Base-by-base conservation (phyloP, 257 asterid species). In the Fraxinus quadrangulata region DNA sequence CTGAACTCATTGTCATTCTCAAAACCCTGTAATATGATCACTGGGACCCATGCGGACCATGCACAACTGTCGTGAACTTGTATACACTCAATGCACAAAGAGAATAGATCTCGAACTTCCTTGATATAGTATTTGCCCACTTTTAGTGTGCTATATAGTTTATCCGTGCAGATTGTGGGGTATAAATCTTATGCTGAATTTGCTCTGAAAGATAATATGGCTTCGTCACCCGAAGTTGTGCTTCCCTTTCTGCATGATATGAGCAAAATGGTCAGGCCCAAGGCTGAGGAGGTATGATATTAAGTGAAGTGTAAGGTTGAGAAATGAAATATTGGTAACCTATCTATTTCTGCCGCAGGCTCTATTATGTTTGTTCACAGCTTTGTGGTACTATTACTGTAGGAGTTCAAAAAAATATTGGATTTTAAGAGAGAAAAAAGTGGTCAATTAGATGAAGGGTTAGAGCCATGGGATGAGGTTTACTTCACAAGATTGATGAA, bases 401-500 rank as follows among this genome's bases (percentile, higher is more conserved):
- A 95, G 99, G 99, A 95, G 86, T 88, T 87, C 73, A 86, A 85
- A 86, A 86, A 84, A 68, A 89, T 95, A 69, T 77, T 76, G 88
- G 82, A 87, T 66, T 92, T 91, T 85, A 95, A 91, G 90, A 85
- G 85, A 83, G 87, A 78, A 63, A 88, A 72, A 73, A 65, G 31
- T 72, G 89, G 88, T 42, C 86, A 77, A 72, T 79, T 77, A 36
- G 78, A 76, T 78, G 91, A 82, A 75, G 93, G 88, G 80, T 85
- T 95, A 87, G 93, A 93, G 81, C 98, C 99, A 10, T 95, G 99
- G 99, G 99, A 95, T 81, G 98, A 92, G 89, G 83, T 97, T 74
- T 92, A 93, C 84, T 91, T 79, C 82, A 87, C 99, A 0, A 83
- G 92, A 80, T 79, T 90, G 90, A 93, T 95, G 97, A 95, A 91